Evolutionary conservation across 306 rosid species (phyloP), one percentile per base, ranked within the genome.

Genomic region (Rosa lucieae): DNA sequence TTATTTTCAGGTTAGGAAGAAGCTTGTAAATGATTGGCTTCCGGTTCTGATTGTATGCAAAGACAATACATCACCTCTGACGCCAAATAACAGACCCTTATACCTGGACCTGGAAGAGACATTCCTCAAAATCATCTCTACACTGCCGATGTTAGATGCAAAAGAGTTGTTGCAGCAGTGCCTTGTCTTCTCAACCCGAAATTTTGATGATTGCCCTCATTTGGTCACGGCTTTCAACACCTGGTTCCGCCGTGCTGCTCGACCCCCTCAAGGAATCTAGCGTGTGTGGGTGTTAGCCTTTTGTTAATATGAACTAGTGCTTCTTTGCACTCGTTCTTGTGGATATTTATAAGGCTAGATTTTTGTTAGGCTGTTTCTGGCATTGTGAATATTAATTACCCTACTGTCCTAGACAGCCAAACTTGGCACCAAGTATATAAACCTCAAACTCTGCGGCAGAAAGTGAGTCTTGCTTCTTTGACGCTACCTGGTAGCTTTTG

Each of bases 151-250:
- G 94, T 83, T 91, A 2, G 99, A 95, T 85, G 86, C 99, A 48
- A 98, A 90, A 68, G 94, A 95, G 80, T 59, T 95, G 85, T 79
- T 95, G 89, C 97, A 85, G 84, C 89, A 81, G 76, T 95, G 99
- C 81, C 98, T 95, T 76, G 88, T 89, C 88, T 93, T 95, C 79
- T 94, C 96, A 5, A 90, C 96, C 49, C 84, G 97, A 73, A 88
- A 89, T 63, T 92, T 90, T 5, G 99, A 94, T 29, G 99, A 95
- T 49, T 95, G 99, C 72, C 92, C 93, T 48, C 99, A 95, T 87
- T 83, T 95, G 84, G 84, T 93, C 23, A 82, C 76, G 1, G 99
- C 98, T 1, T 95, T 95, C 87, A 85, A 95, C 81, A 95, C 94
- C 77, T 95, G 99, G 99, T 95, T 95, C 86, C 90, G 94, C 43